Evolutionary conservation across 805 yeast genomes (phyloP).

Genomic region (Suhomyces sp.): DNA sequence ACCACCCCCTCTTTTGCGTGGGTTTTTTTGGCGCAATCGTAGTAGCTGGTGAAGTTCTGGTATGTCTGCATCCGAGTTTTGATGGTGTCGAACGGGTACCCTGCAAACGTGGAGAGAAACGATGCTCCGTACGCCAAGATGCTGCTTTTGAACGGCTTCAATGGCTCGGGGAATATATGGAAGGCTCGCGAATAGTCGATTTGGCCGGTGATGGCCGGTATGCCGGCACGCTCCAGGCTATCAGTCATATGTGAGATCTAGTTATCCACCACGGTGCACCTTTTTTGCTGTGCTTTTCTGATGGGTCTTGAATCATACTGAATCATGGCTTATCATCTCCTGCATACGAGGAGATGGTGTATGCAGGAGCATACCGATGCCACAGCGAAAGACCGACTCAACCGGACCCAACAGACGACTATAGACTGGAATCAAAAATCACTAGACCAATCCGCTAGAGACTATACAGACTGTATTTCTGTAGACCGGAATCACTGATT

Average conservation of each 20-base stretch:
- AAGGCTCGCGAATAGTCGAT: conserved; percentile 45
- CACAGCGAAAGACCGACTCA: not conserved
- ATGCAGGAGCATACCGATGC: not conserved
- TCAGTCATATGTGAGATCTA: not conserved
- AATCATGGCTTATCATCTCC: not conserved
- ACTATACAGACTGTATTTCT: too few species aligned
- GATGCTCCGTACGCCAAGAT: conserved; percentile 65
- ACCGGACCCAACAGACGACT: not conserved
- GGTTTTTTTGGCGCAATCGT: conserved; percentile 57
- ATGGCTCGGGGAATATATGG: conserved; percentile 43
- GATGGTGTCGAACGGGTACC: conserved; percentile 83
- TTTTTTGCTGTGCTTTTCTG: not conserved
- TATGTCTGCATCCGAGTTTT: conserved; percentile 86
- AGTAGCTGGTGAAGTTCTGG: conserved; percentile 49
- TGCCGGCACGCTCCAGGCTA: conserved; percentile 14
- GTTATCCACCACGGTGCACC: not conserved
- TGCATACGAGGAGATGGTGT: not conserved
- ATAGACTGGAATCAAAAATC: too few species aligned
- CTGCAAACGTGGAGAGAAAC: conserved; percentile 61
- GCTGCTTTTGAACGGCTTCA: conserved; percentile 55
- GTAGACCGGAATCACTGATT: too few species aligned
- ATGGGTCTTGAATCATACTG: not conserved
- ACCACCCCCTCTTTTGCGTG: conserved; percentile 57
- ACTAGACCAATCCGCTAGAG: too few species aligned
- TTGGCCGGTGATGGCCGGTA: conserved; percentile 61